Percentiles rank a stretch among this genome's conserved stretches.
These are phyloP conservation scores for Arabidopsis suecica DNA, from an alignment of 345 rosid species.

Conservation along the genomic window DNA sequence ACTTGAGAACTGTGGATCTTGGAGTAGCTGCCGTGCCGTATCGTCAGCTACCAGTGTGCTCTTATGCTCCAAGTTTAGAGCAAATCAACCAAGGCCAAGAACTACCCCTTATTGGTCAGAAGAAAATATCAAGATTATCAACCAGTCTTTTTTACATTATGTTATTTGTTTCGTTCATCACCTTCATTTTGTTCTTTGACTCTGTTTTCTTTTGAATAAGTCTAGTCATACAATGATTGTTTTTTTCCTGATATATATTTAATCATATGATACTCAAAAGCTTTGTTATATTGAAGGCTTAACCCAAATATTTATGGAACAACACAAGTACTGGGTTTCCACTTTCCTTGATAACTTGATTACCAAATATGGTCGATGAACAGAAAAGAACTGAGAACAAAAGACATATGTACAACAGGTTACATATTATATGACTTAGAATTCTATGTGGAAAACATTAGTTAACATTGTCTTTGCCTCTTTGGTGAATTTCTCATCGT, in stretches of 20 bases:
- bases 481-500: neutral
- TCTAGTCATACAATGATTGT: neutral
- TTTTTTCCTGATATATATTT: neutral
- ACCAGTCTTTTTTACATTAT: neutral
- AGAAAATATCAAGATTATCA: too few relatives aligned
- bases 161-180: neutral
- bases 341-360: neutral
- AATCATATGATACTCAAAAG: neutral
- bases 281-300: neutral
- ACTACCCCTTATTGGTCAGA: too few relatives aligned
- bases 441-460: too few relatives aligned
- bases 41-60: neutral
- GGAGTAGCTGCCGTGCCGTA: neutral
- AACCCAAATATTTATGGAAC: neutral
- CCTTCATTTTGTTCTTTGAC: neutral
- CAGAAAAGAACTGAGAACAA: too few relatives aligned
- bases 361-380: neutral
- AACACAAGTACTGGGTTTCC: neutral
- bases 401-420: too few relatives aligned
- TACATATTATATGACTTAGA: too few relatives aligned
- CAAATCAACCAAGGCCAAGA: neutral
- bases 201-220: neutral
- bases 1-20: neutral
- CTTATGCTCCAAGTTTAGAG: constrained; percentile 9
- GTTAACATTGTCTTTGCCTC: too few relatives aligned